Evolutionary conservation across 306 rosid genomes (phyloP).

Genomic region (Malus orientalis): DNA sequence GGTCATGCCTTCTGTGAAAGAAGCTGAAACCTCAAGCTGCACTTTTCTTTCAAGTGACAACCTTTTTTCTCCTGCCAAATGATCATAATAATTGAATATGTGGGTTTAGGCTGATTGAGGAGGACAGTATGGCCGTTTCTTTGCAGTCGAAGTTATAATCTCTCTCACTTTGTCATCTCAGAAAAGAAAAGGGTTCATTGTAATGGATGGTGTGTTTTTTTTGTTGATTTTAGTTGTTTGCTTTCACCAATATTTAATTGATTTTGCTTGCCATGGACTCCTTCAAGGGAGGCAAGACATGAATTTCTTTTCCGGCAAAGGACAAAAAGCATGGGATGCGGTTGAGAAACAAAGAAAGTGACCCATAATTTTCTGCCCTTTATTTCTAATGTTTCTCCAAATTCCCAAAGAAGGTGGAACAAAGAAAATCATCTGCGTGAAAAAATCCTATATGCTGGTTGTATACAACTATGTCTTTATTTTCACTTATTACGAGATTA

Average conservation of each 20-base stretch:
- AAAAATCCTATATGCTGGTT: too few relatives aligned
- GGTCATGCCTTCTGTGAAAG: neutral
- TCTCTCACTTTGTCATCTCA: too few relatives aligned
- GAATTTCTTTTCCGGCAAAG: constrained; percentile 74
- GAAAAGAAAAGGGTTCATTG: too few relatives aligned
- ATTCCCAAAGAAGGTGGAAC: constrained; percentile 19
- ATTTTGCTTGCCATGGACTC: constrained; percentile 45
- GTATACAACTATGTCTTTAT: neutral
- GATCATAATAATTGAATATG: constrained; percentile 4
- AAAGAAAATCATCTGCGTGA: too few relatives aligned
- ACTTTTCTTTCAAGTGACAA: neutral
- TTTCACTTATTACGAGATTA: neutral
- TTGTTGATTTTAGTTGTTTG: constrained; percentile 16
- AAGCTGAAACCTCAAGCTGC: neutral
- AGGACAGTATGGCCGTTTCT: neutral
- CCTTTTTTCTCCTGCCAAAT: neutral
- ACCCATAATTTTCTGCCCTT: constrained; percentile 22
- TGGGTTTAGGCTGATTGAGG: neutral
- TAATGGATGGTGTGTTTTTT: too few relatives aligned
- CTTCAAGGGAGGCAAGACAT: constrained; percentile 72
- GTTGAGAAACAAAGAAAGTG: constrained; percentile 49
- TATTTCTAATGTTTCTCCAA: constrained; percentile 3
- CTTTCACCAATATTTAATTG: constrained; percentile 37
- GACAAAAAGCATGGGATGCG: constrained; percentile 75
- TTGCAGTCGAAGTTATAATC: neutral